Conservation (phyloP, 208 protist genomes). For the Leishmania guyanensis region DNA sequence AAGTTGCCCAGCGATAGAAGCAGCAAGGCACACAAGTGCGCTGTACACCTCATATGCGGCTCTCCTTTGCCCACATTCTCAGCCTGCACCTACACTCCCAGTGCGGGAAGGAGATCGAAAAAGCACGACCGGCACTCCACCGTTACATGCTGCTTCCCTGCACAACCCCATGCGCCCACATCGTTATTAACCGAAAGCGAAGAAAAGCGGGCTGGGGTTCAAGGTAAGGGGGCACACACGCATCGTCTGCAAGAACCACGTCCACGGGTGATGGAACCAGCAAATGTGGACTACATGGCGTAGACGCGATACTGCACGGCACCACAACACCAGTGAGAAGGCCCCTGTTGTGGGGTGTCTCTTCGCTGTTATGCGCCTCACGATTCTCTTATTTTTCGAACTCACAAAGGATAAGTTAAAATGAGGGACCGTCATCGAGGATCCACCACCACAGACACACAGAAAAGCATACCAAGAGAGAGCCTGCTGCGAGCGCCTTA, state of each 20-base stretch:
- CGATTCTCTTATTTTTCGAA: too few relatives aligned
- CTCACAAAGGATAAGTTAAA: too few relatives aligned
- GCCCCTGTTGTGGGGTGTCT: too few relatives aligned
- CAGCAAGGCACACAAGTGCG: neutral
- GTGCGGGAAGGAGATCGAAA: neutral
- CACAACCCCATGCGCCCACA: too few relatives aligned
- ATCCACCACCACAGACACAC: too few relatives aligned
- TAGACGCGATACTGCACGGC: neutral
- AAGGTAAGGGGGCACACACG: neutral
- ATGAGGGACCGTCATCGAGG: too few relatives aligned
- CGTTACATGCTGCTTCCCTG: neutral
- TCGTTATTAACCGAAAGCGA: neutral
- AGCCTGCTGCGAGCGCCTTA: conserved; percentile 6
- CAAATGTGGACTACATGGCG: neutral
- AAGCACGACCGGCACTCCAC: neutral
- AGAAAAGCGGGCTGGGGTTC: neutral
- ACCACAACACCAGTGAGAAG: too few relatives aligned
- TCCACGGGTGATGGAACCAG: neutral
- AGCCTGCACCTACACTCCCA: neutral
- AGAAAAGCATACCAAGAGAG: too few relatives aligned
- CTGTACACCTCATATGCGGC: too few relatives aligned
- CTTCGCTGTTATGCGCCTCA: too few relatives aligned
- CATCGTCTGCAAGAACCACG: neutral
- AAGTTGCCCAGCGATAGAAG: neutral
- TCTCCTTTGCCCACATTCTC: neutral